Evolutionary conservation across 192 early-diverging fungal genomes (phyloP).

Genomic region (Glomus cerebriforme): DNA sequence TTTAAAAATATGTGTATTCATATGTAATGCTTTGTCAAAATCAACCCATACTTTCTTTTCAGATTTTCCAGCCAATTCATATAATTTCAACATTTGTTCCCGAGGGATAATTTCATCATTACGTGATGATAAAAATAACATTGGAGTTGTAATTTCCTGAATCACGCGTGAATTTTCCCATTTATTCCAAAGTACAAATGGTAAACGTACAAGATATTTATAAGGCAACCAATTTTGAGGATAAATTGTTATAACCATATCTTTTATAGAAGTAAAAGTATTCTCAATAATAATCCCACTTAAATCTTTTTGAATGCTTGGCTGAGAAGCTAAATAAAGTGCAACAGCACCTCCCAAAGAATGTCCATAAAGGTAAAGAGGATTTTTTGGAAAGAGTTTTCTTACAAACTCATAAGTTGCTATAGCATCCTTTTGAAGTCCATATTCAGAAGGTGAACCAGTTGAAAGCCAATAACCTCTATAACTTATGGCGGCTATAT

Average conservation of each 20-base stretch:
- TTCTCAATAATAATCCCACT: constrained; percentile 47
- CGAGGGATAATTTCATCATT: constrained; percentile 47
- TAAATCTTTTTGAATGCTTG: constrained; percentile 17
- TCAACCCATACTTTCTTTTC: constrained; percentile 23
- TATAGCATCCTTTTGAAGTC: constrained; percentile 37
- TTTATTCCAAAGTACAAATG: constrained; percentile 38
- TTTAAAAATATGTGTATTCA: constrained; percentile 34
- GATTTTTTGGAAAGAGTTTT: constrained; percentile 11
- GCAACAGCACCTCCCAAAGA: constrained; percentile 45
- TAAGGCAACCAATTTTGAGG: constrained; percentile 41
- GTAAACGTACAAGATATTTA: constrained; percentile 35
- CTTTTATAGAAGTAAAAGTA: constrained; percentile 41
- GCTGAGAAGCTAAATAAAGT: constrained; percentile 34
- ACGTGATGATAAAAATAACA: constrained; percentile 42
- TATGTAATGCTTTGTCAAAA: constrained; percentile 39
- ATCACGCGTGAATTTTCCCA: constrained; percentile 38
- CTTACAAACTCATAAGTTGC: constrained; percentile 33
- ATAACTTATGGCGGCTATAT: constrained; percentile 40
- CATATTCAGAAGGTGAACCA: constrained; percentile 40
- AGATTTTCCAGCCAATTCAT: constrained; percentile 7
- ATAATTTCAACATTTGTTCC: constrained; percentile 40
- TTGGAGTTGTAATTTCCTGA: constrained; percentile 29
- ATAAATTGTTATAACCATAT: constrained; percentile 44
- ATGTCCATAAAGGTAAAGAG: constrained; percentile 44
- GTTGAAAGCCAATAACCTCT: constrained; percentile 43